A percentile compares a stretch with the other conserved stretches of the same genome.
phyloP scores from a whole-genome alignment of 2,329 filamentous ascomycete genomes.

The Neospermospora avenae region DNA sequence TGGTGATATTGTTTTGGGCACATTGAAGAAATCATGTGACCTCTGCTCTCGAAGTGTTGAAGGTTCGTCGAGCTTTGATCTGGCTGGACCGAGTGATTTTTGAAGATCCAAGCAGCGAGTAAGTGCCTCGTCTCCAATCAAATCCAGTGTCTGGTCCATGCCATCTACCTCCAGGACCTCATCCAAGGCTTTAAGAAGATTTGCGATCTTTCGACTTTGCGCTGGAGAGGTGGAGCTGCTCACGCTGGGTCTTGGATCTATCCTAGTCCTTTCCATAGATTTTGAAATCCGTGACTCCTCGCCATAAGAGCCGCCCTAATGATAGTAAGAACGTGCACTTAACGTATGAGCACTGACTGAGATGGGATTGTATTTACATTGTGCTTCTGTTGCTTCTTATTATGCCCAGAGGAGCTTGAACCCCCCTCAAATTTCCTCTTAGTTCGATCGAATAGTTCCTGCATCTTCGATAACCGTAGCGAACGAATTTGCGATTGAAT shows the following conservation, averaged over 20 bases:
- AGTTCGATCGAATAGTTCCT: constrained; percentile 14
- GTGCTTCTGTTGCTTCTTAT: constrained; percentile 16
- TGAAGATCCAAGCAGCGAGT: constrained; percentile 25
- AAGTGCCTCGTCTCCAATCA: constrained; percentile 23
- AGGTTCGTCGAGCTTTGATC: constrained; percentile 7
- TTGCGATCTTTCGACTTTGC: constrained; percentile 22
- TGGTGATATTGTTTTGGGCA: constrained; percentile 25
- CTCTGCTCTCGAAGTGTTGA: constrained; percentile 3
- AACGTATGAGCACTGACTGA: background rate
- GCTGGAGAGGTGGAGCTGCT: background rate
- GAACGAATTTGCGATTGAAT: background rate
- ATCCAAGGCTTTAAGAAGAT: constrained; percentile 28
- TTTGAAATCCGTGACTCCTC: background rate
- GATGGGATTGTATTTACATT: constrained; percentile 9
- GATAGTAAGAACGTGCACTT: constrained; percentile 7
- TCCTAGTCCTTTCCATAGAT: background rate
- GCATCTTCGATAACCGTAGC: constrained; percentile 7
- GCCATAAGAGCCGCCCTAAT: constrained; percentile 2
- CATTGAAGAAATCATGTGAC: constrained; percentile 21
- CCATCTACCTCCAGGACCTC: constrained; percentile 24
- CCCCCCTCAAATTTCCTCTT: constrained; percentile 21
- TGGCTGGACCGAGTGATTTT: constrained; percentile 14
- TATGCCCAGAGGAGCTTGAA: constrained; percentile 3
- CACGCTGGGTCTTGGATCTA: background rate
- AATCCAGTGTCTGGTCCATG: constrained; percentile 14